Conservation (phyloP, 306 rosid genomes). For the Rubus parviflorus region DNA sequence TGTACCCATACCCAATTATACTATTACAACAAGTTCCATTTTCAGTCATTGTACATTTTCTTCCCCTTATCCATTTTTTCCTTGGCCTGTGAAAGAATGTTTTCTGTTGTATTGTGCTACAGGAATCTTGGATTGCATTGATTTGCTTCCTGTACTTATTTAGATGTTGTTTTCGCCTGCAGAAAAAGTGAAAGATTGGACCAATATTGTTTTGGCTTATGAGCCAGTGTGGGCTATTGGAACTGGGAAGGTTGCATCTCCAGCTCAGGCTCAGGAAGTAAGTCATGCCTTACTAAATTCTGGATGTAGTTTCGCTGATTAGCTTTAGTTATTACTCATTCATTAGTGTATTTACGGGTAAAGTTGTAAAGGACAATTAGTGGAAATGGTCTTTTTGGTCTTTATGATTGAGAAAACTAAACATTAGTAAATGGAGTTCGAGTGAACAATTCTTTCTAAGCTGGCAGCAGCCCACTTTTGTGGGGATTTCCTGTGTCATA, state of each 20-base stretch:
- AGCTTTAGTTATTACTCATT: background rate
- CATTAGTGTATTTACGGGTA: background rate
- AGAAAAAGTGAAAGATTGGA: slow-evolving; percentile 56
- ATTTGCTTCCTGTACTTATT: background rate
- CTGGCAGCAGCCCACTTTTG: background rate
- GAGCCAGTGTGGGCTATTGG: slow-evolving; percentile 98
- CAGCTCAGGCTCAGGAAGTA: slow-evolving; percentile 57
- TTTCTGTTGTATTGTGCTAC: background rate
- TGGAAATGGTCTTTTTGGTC: background rate
- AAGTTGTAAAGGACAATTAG: background rate
- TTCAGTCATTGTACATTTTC: background rate
- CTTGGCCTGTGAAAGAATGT: background rate
- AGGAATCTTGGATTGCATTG: background rate
- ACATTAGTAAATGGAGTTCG: background rate
- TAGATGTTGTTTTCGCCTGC: slow-evolving; percentile 31
- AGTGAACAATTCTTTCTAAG: background rate
- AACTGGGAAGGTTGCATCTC: slow-evolving; percentile 87
- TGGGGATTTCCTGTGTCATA: background rate
- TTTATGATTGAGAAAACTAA: background rate
- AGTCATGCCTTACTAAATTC: slow-evolving; percentile 12
- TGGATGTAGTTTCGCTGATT: background rate
- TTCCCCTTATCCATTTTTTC: background rate
- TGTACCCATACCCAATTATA: background rate
- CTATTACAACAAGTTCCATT: background rate
- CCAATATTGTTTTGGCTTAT: slow-evolving; percentile 71